Evolutionary conservation across 73 alveolate genomes (phyloP), one percentile per base, ranked within the genome.

Genomic region (Uronychia setigera): DNA sequence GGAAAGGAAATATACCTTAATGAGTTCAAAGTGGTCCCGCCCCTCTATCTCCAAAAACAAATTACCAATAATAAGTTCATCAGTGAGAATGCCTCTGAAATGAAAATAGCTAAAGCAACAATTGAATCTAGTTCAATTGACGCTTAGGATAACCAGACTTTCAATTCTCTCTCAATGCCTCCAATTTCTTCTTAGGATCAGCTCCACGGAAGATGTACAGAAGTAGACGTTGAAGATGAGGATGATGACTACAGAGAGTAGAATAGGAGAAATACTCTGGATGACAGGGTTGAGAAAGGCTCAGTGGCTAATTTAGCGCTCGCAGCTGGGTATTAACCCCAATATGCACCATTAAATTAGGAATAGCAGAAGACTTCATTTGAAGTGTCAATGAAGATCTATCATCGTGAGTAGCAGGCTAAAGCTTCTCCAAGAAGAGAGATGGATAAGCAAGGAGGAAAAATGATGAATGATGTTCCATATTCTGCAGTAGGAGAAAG

Each of bases 341-440:
- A 46, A 5, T 19, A 46, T 46, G 67, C 67, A 11, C 19, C 19
- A 19, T 11, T 46, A 11, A 77, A 25, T 83, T 85, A n/a, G 77
- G 30, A 26, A 85, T 77, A 34, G 81, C 26, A 28, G 34, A 82
- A 35, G 91, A 77, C 29, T 74, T 76, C 33, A 26, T 57, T 1
- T 19, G 67, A 46, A 19, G 19, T 46, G 67, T 46, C 67, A 46
- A 46, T 46, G 67, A 85, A 85, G 59, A 76, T 85, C 29, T 74
- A 74, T 34, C 86, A 85, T n/a, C 26, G 32, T 33, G 91, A 83
- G 75, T 59, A 83, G 60, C 74, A 83, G 33, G 58, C 29, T 83
- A 32, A 33, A 34, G 28, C 80, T 83, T 5, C 74, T 76, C 33
- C 74, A 83, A 59, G 91, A 83, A 30, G 91, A 83, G 80, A 83